Percentiles rank a stretch among this genome's conserved stretches.
Conservation (phyloP, 495 filamentous ascomycete genomes). For the Evernia prunastri region DNA sequence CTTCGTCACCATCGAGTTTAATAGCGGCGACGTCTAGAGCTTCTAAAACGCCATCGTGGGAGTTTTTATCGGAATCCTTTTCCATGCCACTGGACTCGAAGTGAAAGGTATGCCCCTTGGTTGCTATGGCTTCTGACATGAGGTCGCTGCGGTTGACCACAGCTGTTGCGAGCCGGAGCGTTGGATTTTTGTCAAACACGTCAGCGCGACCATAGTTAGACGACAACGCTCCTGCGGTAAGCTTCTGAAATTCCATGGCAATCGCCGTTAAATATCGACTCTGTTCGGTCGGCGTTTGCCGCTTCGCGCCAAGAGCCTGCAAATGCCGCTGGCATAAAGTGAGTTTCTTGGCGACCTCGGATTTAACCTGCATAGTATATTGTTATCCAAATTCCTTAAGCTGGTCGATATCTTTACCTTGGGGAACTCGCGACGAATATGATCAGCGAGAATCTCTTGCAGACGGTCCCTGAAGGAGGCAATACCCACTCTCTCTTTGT, state of each 20-base stretch:
- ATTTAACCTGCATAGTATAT: constrained; percentile 25
- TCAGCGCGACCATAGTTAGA: constrained; percentile 38
- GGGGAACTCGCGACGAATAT: constrained; percentile 49
- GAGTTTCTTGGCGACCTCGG: constrained; percentile 16
- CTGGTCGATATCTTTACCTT: constrained; percentile 55
- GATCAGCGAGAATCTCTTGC: constrained; percentile 37
- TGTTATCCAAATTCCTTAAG: constrained; percentile 36
- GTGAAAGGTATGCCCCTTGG: constrained; percentile 34
- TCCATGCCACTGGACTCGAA: constrained; percentile 27
- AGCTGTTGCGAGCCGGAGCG: constrained; percentile 41
- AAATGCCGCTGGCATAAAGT: constrained; percentile 26
- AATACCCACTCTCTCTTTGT: constrained; percentile 45
- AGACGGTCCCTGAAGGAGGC: constrained; percentile 41
- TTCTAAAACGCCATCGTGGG: constrained; percentile 9
- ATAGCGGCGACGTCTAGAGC: constrained; percentile 19
- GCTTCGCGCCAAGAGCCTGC: constrained; percentile 29
- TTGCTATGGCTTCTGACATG: constrained; percentile 37
- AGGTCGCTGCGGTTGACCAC: constrained; percentile 37
- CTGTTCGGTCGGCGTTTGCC: constrained; percentile 33
- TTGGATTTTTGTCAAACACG: constrained; percentile 34
- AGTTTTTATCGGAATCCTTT: constrained; percentile 16
- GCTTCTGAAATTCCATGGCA: constrained; percentile 30
- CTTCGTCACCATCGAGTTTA: constrained; percentile 11
- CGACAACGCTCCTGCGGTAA: constrained; percentile 34
- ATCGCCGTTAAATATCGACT: constrained; percentile 31